phyloP scores from a whole-genome alignment of 2,329 filamentous ascomycete species.

The Xylaria multiplex region DNA sequence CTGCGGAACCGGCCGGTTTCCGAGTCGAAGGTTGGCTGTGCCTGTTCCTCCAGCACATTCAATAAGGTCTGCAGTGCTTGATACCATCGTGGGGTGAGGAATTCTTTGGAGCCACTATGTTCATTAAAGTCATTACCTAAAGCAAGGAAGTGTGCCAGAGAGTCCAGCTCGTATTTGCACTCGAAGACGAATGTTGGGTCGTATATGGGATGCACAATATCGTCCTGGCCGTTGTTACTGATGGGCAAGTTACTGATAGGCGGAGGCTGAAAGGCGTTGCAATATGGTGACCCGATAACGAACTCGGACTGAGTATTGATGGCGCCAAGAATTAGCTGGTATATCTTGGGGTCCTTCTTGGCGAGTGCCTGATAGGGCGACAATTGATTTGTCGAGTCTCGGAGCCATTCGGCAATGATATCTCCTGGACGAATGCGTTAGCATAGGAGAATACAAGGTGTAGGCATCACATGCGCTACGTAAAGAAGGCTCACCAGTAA shows the following conservation, averaged over 20 bases:
- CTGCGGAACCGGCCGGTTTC: slow-evolving; percentile 70
- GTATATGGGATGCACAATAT: slow-evolving; percentile 85
- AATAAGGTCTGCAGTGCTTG: slow-evolving; percentile 79
- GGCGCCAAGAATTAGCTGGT: slow-evolving; percentile 84
- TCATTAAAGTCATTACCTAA: slow-evolving; percentile 88
- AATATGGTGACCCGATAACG: slow-evolving; percentile 94
- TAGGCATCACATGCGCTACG: background rate
- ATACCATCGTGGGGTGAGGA: slow-evolving; percentile 82
- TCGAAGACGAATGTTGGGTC: slow-evolving; percentile 90
- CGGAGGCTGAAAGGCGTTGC: slow-evolving; percentile 97
- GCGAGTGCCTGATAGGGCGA: slow-evolving; percentile 88
- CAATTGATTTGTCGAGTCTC: slow-evolving; percentile 93
- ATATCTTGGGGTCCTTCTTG: slow-evolving; percentile 80
- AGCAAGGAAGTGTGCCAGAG: slow-evolving; percentile 88
- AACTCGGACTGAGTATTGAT: slow-evolving; percentile 97
- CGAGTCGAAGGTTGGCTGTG: slow-evolving; percentile 80
- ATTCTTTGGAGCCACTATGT: slow-evolving; percentile 79
- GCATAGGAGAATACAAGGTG: background rate
- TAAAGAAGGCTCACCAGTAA: slow-evolving; percentile 67
- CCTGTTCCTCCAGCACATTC: slow-evolving; percentile 79
- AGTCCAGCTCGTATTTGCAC: slow-evolving; percentile 99
- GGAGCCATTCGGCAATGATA: slow-evolving; percentile 91
- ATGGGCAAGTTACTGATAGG: slow-evolving; percentile 79
- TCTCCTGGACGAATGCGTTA: slow-evolving; percentile 56
- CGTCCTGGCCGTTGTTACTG: slow-evolving; percentile 82